These are phyloP conservation scores for Emergomyces pasteurianus DNA, from an alignment of 2,329 filamentous ascomycete species.

Conservation along the genomic window DNA sequence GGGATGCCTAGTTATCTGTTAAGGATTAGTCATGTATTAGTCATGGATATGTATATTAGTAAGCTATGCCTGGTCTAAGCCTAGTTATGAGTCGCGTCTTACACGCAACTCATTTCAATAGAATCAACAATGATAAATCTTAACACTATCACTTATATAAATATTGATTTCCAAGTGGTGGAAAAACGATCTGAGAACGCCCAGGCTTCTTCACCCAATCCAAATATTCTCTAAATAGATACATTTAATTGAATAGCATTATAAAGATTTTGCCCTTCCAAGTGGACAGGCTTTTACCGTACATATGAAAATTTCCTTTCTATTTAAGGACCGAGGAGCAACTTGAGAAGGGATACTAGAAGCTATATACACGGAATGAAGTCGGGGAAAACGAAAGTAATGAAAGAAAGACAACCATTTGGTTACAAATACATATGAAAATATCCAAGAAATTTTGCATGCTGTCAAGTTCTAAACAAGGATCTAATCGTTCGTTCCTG, in stretches of 20 bases:
- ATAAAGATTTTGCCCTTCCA: background rate
- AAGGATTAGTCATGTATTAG: no score
- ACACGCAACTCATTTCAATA: no score
- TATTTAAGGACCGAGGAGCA: no score
- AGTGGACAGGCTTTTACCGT: no score
- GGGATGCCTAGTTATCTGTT: no score
- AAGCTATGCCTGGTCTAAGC: no score
- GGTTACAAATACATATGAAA: background rate
- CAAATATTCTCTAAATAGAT: background rate
- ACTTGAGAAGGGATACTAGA: background rate
- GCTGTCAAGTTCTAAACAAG: background rate
- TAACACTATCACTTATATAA: no score
- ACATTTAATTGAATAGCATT: background rate
- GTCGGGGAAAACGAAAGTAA: background rate
- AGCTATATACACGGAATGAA: background rate
- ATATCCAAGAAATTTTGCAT: background rate
- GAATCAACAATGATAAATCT: no score
- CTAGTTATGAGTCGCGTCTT: no score
- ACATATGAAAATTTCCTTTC: no score
- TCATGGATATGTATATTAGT: no score
- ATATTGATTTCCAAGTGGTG: background rate
- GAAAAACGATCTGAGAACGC: background rate
- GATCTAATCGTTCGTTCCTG: background rate
- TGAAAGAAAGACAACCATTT: background rate
- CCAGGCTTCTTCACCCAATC: background rate